These are phyloP conservation scores for Ophiostoma piceae DNA, from an alignment of 2,329 filamentous ascomycete genomes.

Conservation along the genomic window DNA sequence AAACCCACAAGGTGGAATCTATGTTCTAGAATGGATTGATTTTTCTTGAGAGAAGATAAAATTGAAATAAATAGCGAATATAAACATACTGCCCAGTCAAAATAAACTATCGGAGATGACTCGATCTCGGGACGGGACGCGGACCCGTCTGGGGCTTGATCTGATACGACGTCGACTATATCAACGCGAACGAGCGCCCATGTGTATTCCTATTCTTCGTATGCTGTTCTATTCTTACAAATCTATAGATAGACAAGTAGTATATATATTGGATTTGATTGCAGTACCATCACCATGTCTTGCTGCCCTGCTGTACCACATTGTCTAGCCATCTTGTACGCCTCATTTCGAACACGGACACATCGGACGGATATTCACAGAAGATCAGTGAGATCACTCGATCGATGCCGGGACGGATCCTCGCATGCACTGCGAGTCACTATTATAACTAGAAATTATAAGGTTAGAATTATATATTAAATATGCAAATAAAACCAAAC, in stretches of 20 bases:
- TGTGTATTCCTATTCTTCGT: neutral
- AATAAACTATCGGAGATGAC: neutral
- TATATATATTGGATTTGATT: neutral
- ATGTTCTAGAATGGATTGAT: too few relatives aligned
- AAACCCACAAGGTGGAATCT: neutral
- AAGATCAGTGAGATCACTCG: neutral
- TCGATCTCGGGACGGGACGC: constrained; percentile 2
- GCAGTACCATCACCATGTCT: neutral
- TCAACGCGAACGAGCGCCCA: neutral
- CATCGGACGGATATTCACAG: neutral
- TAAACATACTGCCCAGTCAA: neutral
- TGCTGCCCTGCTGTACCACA: neutral
- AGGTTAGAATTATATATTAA: neutral
- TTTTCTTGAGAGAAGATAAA: too few relatives aligned
- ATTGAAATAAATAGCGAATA: neutral
- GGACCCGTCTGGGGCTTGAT: neutral
- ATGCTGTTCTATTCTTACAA: neutral
- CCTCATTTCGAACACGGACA: neutral
- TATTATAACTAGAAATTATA: neutral
- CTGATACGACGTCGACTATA: neutral
- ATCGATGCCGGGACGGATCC: neutral
- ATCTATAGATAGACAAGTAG: neutral
- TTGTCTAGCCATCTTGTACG: neutral
- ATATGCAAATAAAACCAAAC: neutral
- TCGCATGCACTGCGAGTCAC: neutral